These are phyloP conservation scores for Aspergillus thermomutatus DNA, from an alignment of 2,329 filamentous ascomycete genomes.

Conservation along the genomic window DNA sequence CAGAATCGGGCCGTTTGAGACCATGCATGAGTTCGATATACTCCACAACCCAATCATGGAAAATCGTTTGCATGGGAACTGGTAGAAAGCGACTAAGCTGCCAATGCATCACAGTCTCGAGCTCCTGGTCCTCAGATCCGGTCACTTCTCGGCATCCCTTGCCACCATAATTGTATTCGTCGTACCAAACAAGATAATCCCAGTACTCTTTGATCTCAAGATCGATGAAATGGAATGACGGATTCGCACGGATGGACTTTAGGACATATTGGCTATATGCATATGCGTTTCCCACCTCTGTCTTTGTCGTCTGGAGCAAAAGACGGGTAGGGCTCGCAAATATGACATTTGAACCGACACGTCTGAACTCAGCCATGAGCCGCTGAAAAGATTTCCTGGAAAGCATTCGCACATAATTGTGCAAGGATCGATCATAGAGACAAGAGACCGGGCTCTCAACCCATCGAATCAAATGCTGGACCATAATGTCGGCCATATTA, in stretches of 20 bases:
- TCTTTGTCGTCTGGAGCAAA: constrained; percentile 91
- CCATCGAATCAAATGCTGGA: constrained; percentile 96
- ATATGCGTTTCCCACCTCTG: constrained; percentile 92
- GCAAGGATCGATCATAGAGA: constrained; percentile 88
- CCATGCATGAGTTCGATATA: constrained; percentile 93
- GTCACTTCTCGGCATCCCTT: constrained; percentile 83
- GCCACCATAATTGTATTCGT: constrained; percentile 97
- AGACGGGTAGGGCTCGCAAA: constrained; percentile 88
- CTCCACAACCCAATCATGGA: constrained; percentile 89
- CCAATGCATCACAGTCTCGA: constrained; percentile 98
- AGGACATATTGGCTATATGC: constrained; percentile 97
- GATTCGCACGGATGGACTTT: constrained; percentile 93
- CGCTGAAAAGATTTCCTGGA: constrained; percentile 95
- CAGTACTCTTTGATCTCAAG: constrained; percentile 98
- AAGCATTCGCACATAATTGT: constrained; percentile 99
- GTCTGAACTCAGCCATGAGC: constrained; percentile 92
- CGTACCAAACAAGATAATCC: constrained; percentile 99
- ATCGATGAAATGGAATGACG: constrained; percentile 95
- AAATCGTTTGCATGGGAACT: constrained; percentile 71
- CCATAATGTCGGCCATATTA: constrained; percentile 94
- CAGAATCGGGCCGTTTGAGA: constrained; percentile 68
- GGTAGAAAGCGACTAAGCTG: constrained; percentile 91
- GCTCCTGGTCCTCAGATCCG: constrained; percentile 69
- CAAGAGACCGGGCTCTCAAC: constrained; percentile 90
- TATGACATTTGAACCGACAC: constrained; percentile 92